phyloP scores from a whole-genome alignment of 2,329 filamentous ascomycete species.

The Talaromyces albobiverticillius region DNA sequence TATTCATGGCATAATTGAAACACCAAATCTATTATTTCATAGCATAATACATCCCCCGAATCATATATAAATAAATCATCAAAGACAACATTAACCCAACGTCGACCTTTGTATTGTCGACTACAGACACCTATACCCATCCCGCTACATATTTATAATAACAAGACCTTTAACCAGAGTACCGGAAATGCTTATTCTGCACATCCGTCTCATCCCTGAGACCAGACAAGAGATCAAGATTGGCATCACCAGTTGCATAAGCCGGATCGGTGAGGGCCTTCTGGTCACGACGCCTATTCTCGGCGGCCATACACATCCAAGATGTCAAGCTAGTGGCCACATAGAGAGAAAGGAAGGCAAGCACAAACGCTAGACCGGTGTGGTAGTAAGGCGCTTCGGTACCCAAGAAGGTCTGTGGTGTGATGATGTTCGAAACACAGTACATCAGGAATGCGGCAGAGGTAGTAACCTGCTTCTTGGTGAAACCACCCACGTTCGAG shows the following conservation, averaged over 20 bases:
- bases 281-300: not conserved
- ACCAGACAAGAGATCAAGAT: not conserved
- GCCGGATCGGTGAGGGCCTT: not conserved
- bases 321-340: not conserved
- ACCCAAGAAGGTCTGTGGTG: conserved; percentile 19
- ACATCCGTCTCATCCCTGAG: not conserved
- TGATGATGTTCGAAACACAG: conserved; percentile 21
- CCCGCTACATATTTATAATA: no score
- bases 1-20: no score
- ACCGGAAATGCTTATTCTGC: not conserved
- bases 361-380: conserved; percentile 13
- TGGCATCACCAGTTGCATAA: not conserved
- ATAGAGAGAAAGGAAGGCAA: not conserved
- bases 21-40: no score
- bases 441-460: conserved; percentile 20
- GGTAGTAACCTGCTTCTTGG: conserved; percentile 20
- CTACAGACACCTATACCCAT: no score
- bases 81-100: no score
- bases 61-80: no score
- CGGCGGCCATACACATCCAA: not conserved
- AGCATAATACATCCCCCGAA: no score
- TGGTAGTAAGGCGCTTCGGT: conserved; percentile 19
- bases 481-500: conserved; percentile 22
- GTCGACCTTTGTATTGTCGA: no score
- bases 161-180: not conserved